A percentile compares a stretch with the other conserved stretches of the same genome.
Conservation (phyloP, 768 basidiomycete species). For the Xerocomus spinulosus region DNA sequence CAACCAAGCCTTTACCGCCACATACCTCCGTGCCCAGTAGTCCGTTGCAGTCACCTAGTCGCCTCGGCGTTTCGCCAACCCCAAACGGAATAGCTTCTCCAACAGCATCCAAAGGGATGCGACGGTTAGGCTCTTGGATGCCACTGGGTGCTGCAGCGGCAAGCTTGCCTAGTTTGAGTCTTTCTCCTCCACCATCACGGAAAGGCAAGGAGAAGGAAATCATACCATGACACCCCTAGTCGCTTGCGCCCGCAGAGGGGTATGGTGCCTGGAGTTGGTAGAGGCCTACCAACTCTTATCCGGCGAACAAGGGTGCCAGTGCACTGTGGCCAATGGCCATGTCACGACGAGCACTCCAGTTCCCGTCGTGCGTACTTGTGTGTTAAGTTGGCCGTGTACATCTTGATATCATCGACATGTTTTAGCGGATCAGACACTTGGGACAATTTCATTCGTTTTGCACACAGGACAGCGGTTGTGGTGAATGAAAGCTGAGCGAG, state of each 20-base stretch:
- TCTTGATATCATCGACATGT: slow-evolving; percentile 17
- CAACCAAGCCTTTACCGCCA: slow-evolving; percentile 18
- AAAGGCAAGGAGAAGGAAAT: slow-evolving; percentile 47
- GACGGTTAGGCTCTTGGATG: slow-evolving; percentile 39
- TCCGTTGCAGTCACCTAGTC: slow-evolving; percentile 26
- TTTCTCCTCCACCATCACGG: slow-evolving; percentile 34
- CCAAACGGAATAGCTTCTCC: slow-evolving; percentile 13
- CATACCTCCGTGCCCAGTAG: slow-evolving; percentile 39
- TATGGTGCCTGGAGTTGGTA: slow-evolving; percentile 2
- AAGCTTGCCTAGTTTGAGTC: slow-evolving; percentile 38
- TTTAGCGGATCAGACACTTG: slow-evolving; percentile 13
- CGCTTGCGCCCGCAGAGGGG: not conserved
- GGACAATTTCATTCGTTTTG: slow-evolving; percentile 15
- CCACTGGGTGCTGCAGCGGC: slow-evolving; percentile 29
- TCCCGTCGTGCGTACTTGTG: slow-evolving; percentile 4
- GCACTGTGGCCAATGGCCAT: slow-evolving; percentile 1
- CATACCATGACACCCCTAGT: slow-evolving; percentile 9
- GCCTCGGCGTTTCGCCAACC: slow-evolving; percentile 2
- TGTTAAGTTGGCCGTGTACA: slow-evolving; percentile 12
- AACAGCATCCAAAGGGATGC: slow-evolving; percentile 27
- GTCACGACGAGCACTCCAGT: slow-evolving; percentile 3
- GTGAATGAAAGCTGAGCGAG: not conserved
- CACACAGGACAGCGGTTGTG: not conserved
- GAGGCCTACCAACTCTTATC: not conserved
- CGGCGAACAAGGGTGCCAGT: slow-evolving; percentile 5